phyloP scores from a whole-genome alignment of 2,329 filamentous ascomycete genomes.

The Epichloe amarillans region DNA sequence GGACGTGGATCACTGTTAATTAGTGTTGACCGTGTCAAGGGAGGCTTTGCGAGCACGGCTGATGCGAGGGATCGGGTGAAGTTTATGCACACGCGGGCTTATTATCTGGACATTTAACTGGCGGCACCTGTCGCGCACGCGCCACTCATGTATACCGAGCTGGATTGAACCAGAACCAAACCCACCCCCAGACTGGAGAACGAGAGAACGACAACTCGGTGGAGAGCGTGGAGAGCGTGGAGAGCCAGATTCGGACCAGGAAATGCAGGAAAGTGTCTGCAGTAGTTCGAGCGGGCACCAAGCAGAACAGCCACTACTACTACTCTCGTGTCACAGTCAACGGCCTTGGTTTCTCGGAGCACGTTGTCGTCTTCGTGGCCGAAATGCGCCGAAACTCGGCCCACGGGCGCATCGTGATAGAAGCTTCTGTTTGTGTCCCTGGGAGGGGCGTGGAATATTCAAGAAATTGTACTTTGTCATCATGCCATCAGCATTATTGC shows the following conservation, averaged over 20 bases:
- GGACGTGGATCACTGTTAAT: not conserved
- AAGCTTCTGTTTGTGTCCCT: not conserved
- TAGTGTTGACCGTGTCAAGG: not conserved
- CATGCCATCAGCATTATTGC: not conserved
- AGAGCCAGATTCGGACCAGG: not conserved
- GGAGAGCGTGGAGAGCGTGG: too few species aligned
- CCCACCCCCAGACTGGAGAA: not conserved
- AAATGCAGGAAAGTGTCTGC: not conserved
- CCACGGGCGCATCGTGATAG: conserved; percentile 2
- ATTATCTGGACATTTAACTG: not conserved
- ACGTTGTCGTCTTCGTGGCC: conserved; percentile 14
- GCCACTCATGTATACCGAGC: not conserved
- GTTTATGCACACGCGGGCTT: conserved; percentile 1
- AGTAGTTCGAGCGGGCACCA: conserved; percentile 3
- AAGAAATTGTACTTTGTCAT: not conserved
- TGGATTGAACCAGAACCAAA: too few species aligned
- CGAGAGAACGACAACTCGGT: not conserved
- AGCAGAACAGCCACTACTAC: conserved; percentile 2
- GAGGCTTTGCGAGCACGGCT: not conserved
- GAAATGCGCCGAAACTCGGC: conserved; percentile 10
- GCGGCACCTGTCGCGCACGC: not conserved
- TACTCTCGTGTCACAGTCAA: not conserved
- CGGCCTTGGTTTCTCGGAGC: conserved; percentile 5
- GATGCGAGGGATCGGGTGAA: not conserved
- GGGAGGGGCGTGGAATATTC: not conserved